Base-by-base conservation (phyloP, 345 rosid species). In the Hypericum perforatum region DNA sequence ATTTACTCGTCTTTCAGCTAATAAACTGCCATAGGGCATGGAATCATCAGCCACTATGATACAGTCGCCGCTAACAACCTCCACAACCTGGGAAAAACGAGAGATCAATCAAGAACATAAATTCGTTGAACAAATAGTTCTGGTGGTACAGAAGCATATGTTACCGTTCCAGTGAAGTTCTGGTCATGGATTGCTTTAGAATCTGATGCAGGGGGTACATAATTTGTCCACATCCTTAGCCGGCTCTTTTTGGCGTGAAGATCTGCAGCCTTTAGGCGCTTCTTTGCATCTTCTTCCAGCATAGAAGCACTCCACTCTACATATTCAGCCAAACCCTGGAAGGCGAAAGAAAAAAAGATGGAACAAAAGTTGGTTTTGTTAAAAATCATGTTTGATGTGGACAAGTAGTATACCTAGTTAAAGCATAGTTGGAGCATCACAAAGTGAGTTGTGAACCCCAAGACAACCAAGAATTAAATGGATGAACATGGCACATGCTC, bases 241-340 rank as follows among this genome's bases (percentile, higher is more conserved):
- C 89, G 76, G 50, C 41, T 72, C 73, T 84, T 89, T 76, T 89
- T 94, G 60, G 95, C 91, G 56, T 89, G 78, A 70, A 89, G 97
- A 56, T 94, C 99, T 15, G 92, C 87, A 64, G 76, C 59, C 78
- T 86, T 89, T 58, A 94, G 61, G 63, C 56, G 67, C 55, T 78
- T 78, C 67, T 78, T 89, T 52, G 91, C 84, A 56, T 88, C 94
- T 49, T 89, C 95, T 77, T 94, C 97, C 94, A 94, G 80, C 94
- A 82, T 77, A 70, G 81, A 89, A 29, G 94, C 99, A 70, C 97
- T 94, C 99, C 99, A 94, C 57, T 89, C 99, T 60, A 94, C 87
- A 73, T 71, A 94, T 74, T 84, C 86, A 59, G 97, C 97, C 47
- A 94, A 79, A 53, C 99, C 97, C 99, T 94, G 56, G 16, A 70